Percentiles rank a stretch among this genome's conserved stretches.
Evolutionary conservation across 176 grass and related monocot species (phyloP).

Genomic region (Microstegium vimineum): DNA sequence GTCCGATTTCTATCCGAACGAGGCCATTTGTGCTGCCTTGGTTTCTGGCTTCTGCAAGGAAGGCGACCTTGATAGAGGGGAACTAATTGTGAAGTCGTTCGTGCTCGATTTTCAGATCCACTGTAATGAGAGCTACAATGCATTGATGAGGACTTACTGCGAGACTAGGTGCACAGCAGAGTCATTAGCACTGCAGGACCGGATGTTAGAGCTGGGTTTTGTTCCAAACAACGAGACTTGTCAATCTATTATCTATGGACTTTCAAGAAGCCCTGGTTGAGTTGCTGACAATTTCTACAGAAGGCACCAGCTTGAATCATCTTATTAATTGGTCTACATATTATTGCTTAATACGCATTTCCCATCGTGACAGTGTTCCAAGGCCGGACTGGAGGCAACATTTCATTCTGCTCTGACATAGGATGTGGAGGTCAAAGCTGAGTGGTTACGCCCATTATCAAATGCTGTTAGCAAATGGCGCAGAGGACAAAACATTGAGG

Average conservation of each 20-base stretch:
- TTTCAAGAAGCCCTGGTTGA: constrained; percentile 46
- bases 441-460: neutral
- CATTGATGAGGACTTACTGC: constrained; percentile 57
- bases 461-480: neutral
- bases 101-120: constrained; percentile 50
- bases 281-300: neutral
- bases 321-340: neutral
- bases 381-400: neutral
- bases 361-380: neutral
- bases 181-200: constrained; percentile 58
- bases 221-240: constrained; percentile 71
- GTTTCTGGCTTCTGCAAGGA: constrained; percentile 62
- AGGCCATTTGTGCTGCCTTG: constrained; percentile 63
- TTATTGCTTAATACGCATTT: neutral
- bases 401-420: neutral
- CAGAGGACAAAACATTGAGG: neutral
- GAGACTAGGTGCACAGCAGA: constrained; percentile 36
- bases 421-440: neutral
- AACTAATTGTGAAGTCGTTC: constrained; percentile 56
- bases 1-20: constrained; percentile 28
- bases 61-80: constrained; percentile 56
- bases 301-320: neutral
- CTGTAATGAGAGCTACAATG: constrained; percentile 64
- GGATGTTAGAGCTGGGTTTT: constrained; percentile 72
- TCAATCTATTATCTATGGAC: constrained; percentile 54